Percentiles rank a stretch among this genome's conserved stretches.
Evolutionary conservation across 805 yeast species (phyloP).

Genomic region (Blastobotrys chiropterorum): DNA sequence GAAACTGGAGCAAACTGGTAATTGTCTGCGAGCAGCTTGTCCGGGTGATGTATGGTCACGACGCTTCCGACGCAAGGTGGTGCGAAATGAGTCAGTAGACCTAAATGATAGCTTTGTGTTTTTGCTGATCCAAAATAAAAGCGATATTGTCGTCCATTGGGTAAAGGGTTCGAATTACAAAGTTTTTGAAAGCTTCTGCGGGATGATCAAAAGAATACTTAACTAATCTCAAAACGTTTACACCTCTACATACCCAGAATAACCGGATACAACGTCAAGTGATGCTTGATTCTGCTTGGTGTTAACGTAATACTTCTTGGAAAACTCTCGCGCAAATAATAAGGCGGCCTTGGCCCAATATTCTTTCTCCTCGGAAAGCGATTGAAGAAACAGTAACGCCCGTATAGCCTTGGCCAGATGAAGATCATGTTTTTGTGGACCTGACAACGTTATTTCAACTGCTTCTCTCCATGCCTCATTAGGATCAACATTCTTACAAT

Average conservation of each 20-base stretch:
- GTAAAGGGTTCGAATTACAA: neutral
- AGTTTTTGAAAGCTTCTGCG: neutral
- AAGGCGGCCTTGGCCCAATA: slow-evolving; percentile 14
- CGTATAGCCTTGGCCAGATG: slow-evolving; percentile 21
- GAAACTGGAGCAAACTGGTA: neutral
- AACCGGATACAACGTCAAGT: no score
- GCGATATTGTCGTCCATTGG: neutral
- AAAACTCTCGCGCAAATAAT: slow-evolving; percentile 6
- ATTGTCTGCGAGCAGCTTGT: neutral
- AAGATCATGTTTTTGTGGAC: slow-evolving; percentile 7
- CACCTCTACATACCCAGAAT: no score
- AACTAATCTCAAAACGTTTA: no score
- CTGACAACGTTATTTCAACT: neutral
- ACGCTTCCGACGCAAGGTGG: neutral
- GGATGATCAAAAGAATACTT: no score
- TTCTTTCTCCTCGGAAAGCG: slow-evolving; percentile 1
- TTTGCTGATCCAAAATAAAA: no score
- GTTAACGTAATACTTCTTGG: no score
- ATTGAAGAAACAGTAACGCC: slow-evolving; percentile 18
- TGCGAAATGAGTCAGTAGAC: neutral
- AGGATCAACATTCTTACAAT: no score
- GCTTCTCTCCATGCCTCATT: slow-evolving; percentile 13
- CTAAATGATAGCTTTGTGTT: neutral
- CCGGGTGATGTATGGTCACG: slow-evolving; percentile 5
- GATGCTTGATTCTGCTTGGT: no score